phyloP scores from a whole-genome alignment of 306 rosid genomes.

The Medicago ruthenica region DNA sequence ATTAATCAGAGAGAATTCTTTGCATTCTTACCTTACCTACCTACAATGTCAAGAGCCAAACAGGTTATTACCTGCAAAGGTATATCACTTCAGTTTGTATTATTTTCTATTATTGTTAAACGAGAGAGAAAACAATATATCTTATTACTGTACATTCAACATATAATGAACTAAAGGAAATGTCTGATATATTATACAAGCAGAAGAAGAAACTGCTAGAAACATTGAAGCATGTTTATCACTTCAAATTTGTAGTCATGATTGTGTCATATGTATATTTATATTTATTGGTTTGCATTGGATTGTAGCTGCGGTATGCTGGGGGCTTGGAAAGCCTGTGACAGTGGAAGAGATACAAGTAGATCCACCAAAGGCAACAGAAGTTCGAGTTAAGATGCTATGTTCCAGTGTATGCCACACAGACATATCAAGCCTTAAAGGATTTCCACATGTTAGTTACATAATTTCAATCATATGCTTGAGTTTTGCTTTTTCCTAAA shows the following conservation, averaged over 20 bases:
- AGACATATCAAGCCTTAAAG: constrained; percentile 48
- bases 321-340: constrained; percentile 50
- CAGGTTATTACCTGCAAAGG: constrained; percentile 49
- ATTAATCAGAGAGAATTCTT: neutral
- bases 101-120: neutral
- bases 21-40: neutral
- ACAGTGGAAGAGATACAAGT: constrained; percentile 64
- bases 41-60: constrained; percentile 14
- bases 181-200: too few species aligned
- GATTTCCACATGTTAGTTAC: constrained; percentile 42
- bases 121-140: neutral
- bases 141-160: neutral
- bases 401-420: constrained; percentile 68
- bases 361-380: constrained; percentile 56
- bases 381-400: constrained; percentile 65
- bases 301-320: constrained; percentile 58
- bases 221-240: too few species aligned
- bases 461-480: neutral
- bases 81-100: neutral
- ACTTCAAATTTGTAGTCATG: too few species aligned
- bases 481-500: neutral
- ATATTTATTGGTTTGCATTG: neutral
- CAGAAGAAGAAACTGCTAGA: too few species aligned
- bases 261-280: neutral
- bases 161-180: too few species aligned